Percentiles rank a stretch among this genome's conserved stretches.
These are phyloP conservation scores for Aspergillus thermomutatus DNA, from an alignment of 2,329 filamentous ascomycete genomes.

Conservation along the genomic window DNA sequence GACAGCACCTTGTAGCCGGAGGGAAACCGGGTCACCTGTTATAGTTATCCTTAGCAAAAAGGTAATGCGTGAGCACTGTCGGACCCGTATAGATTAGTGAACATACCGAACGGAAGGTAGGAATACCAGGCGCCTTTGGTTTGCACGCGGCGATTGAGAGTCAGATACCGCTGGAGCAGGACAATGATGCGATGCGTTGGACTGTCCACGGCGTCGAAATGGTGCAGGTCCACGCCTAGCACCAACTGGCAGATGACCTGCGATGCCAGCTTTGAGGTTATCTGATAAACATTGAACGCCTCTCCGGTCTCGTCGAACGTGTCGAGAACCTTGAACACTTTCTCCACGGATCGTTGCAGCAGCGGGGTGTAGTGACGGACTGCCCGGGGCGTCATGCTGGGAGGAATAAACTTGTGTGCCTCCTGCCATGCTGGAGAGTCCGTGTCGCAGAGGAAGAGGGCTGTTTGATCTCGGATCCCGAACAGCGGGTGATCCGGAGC, in stretches of 20 bases:
- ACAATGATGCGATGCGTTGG: constrained; percentile 49
- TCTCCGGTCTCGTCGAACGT: constrained; percentile 45
- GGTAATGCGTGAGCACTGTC: too few species aligned
- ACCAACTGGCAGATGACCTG: constrained; percentile 41
- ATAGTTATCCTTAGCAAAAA: too few species aligned
- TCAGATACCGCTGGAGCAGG: too few species aligned
- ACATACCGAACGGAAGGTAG: too few species aligned
- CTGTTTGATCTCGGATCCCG: constrained; percentile 19
- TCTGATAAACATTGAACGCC: constrained; percentile 46
- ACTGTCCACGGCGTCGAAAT: constrained; percentile 43
- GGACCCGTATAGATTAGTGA: too few species aligned
- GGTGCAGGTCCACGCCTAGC: constrained; percentile 40
- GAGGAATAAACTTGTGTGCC: constrained; percentile 60
- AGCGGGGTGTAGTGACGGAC: constrained; percentile 57
- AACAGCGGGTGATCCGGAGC: constrained; percentile 19
- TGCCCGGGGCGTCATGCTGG: constrained; percentile 55
- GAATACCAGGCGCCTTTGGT: too few species aligned
- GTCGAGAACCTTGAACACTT: constrained; percentile 46
- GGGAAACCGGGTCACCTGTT: too few species aligned
- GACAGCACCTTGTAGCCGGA: background rate
- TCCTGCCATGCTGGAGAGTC: constrained; percentile 26
- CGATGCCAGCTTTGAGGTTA: constrained; percentile 45
- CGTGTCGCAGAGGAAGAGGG: constrained; percentile 25
- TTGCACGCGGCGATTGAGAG: too few species aligned
- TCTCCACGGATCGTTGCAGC: constrained; percentile 54